Conservation (phyloP, 2,329 filamentous ascomycete genomes). For the Pseudogymnoascus sp. region DNA sequence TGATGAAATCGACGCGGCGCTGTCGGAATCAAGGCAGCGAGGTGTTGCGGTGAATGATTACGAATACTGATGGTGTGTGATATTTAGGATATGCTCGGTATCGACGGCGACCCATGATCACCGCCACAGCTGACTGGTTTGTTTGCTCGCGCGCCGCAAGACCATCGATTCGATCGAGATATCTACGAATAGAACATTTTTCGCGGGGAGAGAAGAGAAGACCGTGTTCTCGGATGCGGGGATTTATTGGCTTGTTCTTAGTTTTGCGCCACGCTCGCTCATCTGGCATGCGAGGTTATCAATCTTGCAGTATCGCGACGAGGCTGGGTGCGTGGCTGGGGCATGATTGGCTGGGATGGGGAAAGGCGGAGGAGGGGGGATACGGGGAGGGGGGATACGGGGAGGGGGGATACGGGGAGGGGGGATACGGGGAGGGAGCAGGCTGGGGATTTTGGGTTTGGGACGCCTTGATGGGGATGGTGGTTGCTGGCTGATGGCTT, state of each 20-base stretch:
- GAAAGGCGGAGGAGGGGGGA: conserved; percentile 1
- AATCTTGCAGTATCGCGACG: not conserved
- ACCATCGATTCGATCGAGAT: not conserved
- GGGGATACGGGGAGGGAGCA: not conserved
- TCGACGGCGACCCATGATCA: conserved; percentile 3
- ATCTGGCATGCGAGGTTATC: not conserved
- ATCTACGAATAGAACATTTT: not conserved
- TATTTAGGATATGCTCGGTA: conserved; percentile 5
- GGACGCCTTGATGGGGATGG: not conserved
- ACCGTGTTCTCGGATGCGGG: not conserved
- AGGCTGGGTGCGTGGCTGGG: not conserved
- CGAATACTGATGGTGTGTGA: not conserved
- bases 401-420: conserved; percentile 1
- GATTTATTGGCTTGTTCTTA: not conserved
- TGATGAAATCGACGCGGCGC: not conserved
- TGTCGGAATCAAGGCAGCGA: not conserved
- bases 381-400: conserved; percentile 1
- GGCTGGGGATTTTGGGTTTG: not conserved
- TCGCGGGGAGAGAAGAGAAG: too few relatives aligned
- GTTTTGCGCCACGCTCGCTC: not conserved
- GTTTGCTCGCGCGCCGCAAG: not conserved
- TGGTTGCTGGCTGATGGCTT: not conserved
- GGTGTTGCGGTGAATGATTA: not conserved
- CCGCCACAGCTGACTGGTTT: not conserved
- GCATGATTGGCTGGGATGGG: not conserved